Evolutionary conservation across 1,284 basidiomycete genomes (phyloP).

Genomic region (Phenoliferia sp.): DNA sequence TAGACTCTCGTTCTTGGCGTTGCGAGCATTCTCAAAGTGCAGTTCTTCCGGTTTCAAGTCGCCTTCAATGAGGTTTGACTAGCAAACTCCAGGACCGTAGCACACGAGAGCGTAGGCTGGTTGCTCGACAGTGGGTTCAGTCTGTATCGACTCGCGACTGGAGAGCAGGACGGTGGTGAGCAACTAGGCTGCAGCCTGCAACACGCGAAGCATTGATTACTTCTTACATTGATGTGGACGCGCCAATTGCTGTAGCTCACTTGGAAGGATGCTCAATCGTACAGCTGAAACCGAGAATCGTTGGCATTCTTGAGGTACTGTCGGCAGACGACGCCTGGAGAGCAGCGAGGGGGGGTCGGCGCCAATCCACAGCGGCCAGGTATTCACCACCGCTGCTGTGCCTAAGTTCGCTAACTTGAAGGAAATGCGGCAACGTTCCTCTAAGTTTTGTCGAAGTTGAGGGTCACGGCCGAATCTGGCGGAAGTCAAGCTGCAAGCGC

Average conservation of each 20-base stretch:
- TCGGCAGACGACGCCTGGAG: not conserved
- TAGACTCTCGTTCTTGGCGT: constrained; percentile 56
- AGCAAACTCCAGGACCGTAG: constrained; percentile 71
- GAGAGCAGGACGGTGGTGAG: not conserved
- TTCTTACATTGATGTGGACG: constrained; percentile 42
- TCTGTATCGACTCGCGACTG: constrained; percentile 58
- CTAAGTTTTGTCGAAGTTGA: too few relatives aligned
- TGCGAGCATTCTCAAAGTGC: constrained; percentile 58
- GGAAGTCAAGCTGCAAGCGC: too few relatives aligned
- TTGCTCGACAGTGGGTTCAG: constrained; percentile 60
- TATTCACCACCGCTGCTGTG: too few relatives aligned
- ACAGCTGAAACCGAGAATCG: not conserved
- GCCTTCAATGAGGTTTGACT: constrained; percentile 62
- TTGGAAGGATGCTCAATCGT: constrained; percentile 12
- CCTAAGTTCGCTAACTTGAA: too few relatives aligned
- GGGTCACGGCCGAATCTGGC: too few relatives aligned
- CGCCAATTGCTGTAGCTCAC: not conserved
- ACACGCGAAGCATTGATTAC: not conserved
- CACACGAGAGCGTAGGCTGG: constrained; percentile 78
- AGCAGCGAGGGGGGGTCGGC: not conserved
- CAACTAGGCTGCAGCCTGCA: not conserved
- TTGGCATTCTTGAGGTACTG: not conserved
- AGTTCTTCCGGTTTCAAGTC: constrained; percentile 81
- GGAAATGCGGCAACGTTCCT: too few relatives aligned
- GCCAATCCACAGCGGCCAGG: too few relatives aligned